Percentiles rank a stretch among this genome's conserved stretches.
Conservation (phyloP, 164 flowering plant genomes). For the Chimonanthus praecox region DNA sequence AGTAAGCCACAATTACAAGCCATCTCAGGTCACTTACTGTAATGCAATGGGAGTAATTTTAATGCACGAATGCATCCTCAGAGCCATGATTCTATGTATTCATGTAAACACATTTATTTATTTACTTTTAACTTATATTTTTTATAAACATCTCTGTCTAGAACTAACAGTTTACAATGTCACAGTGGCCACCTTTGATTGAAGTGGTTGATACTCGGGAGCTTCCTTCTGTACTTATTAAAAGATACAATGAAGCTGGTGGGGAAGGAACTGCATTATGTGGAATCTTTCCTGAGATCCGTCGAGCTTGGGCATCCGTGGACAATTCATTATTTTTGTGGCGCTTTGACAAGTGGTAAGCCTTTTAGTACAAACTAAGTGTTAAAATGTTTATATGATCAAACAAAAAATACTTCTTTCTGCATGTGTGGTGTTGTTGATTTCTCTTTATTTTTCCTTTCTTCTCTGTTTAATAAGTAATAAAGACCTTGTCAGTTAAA, state of each 20-base stretch:
- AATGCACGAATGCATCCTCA: too few species aligned
- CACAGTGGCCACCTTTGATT: conserved; percentile 96
- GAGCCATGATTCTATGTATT: not conserved
- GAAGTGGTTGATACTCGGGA: conserved; percentile 87
- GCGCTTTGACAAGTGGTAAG: conserved; percentile 97
- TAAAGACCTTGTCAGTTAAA: not conserved
- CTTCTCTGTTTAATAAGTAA: not conserved
- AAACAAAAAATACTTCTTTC: not conserved
- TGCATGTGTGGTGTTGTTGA: not conserved
- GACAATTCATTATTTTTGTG: conserved; percentile 93
- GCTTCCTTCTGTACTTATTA: conserved; percentile 78
- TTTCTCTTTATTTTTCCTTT: not conserved
- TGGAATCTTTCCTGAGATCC: conserved; percentile 96
- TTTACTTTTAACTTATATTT: not conserved
- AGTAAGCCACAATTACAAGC: not conserved
- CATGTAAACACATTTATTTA: not conserved
- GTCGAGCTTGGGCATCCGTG: conserved; percentile 98
- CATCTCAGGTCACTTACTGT: not conserved
- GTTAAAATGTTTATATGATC: not conserved
- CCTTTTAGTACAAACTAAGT: not conserved
- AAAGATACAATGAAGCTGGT: conserved; percentile 92
- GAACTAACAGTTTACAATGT: not conserved
- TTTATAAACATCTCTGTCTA: not conserved
- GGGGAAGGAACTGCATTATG: conserved; percentile 97
- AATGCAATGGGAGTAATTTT: not conserved